These are phyloP conservation scores for Mortierella sp. DNA, from an alignment of 371 early-diverging fungal species.

Conservation along the genomic window DNA sequence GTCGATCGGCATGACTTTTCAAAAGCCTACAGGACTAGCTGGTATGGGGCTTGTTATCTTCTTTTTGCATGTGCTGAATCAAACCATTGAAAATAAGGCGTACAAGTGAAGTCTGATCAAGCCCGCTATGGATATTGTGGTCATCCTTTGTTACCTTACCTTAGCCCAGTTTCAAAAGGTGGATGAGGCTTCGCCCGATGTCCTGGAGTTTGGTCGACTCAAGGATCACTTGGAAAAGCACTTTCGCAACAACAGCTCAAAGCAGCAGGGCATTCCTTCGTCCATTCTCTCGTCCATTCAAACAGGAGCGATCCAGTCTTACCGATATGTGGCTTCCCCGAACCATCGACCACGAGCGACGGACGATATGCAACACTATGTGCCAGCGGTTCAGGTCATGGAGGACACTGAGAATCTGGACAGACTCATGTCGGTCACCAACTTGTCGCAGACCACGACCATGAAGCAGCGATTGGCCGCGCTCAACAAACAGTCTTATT, in stretches of 20 bases:
- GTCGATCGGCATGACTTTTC: slow-evolving; percentile 89
- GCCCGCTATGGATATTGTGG: too few relatives aligned
- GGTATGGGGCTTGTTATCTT: slow-evolving; percentile 56
- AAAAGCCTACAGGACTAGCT: slow-evolving; percentile 91
- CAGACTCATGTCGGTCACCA: slow-evolving; percentile 59
- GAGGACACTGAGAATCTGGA: slow-evolving; percentile 61
- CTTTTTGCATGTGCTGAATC: not conserved
- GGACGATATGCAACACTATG: slow-evolving; percentile 63
- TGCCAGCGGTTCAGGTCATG: slow-evolving; percentile 60
- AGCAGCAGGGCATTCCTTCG: slow-evolving; percentile 40
- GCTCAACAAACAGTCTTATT: slow-evolving; percentile 75
- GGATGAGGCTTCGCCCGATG: slow-evolving; percentile 77
- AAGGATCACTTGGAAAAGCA: slow-evolving; percentile 84
- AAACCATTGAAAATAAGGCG: too few relatives aligned
- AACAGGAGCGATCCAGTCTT: slow-evolving; percentile 31
- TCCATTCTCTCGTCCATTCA: slow-evolving; percentile 49
- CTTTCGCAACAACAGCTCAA: slow-evolving; percentile 54
- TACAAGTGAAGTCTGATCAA: too few relatives aligned
- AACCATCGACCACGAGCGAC: slow-evolving; percentile 47
- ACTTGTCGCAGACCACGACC: slow-evolving; percentile 68
- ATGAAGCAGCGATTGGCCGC: slow-evolving; percentile 75
- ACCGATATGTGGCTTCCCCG: slow-evolving; percentile 33
- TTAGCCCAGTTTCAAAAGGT: slow-evolving; percentile 81
- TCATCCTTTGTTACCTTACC: too few relatives aligned
- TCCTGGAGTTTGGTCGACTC: slow-evolving; percentile 85